phyloP scores from a whole-genome alignment of 2,329 filamentous ascomycete species.

The Corynespora cassiicola region DNA sequence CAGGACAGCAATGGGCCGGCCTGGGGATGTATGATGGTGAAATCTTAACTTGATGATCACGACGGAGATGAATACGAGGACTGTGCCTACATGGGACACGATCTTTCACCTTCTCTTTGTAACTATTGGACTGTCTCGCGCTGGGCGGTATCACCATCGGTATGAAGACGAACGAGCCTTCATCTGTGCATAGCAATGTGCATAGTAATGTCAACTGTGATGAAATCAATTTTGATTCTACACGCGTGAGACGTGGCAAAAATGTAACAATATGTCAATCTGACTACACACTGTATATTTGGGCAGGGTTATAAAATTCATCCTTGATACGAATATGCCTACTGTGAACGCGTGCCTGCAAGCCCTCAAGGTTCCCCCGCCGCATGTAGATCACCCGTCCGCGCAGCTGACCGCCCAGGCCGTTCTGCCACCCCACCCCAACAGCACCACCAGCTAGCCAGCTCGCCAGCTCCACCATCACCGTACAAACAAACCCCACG shows the following conservation, averaged over 20 bases:
- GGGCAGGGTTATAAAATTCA: too few species aligned
- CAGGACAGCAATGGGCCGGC: conserved; percentile 1
- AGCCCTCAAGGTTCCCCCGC: too few species aligned
- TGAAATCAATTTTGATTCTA: neutral
- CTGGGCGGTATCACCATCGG: neutral
- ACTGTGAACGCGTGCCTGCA: too few species aligned
- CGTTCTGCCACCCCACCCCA: conserved; percentile 1
- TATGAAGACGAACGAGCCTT: neutral
- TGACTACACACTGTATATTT: too few species aligned
- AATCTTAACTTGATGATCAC: neutral
- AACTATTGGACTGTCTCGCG: neutral
- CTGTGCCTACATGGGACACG: conserved; percentile 4
- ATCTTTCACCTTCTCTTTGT: conserved; percentile 13
- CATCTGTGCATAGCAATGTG: too few species aligned
- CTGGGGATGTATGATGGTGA: conserved; percentile 3
- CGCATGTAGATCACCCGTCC: too few species aligned
- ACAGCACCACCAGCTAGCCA: neutral
- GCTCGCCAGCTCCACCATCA: neutral
- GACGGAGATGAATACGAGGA: conserved; percentile 4
- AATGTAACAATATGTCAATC: too few species aligned
- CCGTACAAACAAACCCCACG: neutral
- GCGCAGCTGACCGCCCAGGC: conserved; percentile 13
- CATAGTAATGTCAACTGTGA: conserved; percentile 11
- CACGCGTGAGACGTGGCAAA: too few species aligned
- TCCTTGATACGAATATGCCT: too few species aligned